Evolutionary conservation across 495 filamentous ascomycete genomes (phyloP).

Genomic region (Physcia stellaris): DNA sequence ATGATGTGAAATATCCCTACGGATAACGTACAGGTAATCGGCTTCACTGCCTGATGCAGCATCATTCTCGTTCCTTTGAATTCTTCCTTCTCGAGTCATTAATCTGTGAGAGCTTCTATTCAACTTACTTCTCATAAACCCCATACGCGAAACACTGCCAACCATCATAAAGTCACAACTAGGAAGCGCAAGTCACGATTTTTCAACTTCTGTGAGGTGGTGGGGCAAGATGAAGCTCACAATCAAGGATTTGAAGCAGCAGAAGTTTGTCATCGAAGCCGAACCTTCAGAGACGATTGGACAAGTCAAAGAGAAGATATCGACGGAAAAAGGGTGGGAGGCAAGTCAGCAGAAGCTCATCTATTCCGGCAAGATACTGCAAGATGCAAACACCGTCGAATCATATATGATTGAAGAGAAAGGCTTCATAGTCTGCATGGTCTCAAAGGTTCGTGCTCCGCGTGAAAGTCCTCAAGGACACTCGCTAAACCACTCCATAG

Average conservation of each 20-base stretch:
- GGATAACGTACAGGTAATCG: no score
- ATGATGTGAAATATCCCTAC: no score
- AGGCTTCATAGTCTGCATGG: slow-evolving; percentile 96
- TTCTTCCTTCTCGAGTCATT: no score
- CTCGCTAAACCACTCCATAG: slow-evolving; percentile 20
- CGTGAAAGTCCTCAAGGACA: slow-evolving; percentile 12
- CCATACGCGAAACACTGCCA: no score
- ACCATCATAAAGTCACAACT: no score
- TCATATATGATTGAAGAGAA: slow-evolving; percentile 98
- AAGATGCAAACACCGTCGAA: slow-evolving; percentile 91
- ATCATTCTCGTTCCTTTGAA: no score
- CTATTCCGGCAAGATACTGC: slow-evolving; percentile 95
- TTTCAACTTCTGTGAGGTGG: no score
- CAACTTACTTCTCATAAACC: no score
- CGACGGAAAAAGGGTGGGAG: slow-evolving; percentile 82
- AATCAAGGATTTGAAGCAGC: slow-evolving; percentile 95
- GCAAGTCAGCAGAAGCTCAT: slow-evolving; percentile 82
- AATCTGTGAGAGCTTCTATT: no score
- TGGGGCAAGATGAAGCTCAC: slow-evolving; percentile 63
- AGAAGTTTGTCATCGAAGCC: slow-evolving; percentile 90
- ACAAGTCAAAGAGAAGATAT: slow-evolving; percentile 80
- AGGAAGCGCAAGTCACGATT: no score
- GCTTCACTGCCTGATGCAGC: no score
- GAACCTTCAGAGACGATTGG: slow-evolving; percentile 84
- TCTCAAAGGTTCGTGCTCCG: slow-evolving; percentile 57